Base-by-base conservation (phyloP, 306 rosid species). In the Cicer yamashitae region DNA sequence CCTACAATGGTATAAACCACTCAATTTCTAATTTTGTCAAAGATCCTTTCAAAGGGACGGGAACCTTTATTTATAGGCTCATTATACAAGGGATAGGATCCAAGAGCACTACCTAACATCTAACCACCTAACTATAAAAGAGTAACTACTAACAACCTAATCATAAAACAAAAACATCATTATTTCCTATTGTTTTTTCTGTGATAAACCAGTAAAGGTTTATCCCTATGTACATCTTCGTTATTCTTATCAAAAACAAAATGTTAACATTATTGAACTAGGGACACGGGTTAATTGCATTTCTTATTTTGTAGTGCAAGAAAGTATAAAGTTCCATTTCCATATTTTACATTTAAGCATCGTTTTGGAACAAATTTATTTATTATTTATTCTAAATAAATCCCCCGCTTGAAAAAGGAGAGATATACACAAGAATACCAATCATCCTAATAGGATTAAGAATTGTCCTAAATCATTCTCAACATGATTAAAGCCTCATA, bases 401-500 rank as follows among this genome's bases (percentile, higher is more conserved):
- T 50, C 54, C 54, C 15, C 5, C 0, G n/a, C 52, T 47, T 9
- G 3, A 57, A 57, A 61, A 61, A 61, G 8, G 6, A n/a, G 68
- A 37, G 7, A 40, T 12, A 30, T 8, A 30, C 34, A 5, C 5
- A 64, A 10, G 13, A 70, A 25, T 68, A 75, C 54, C 47, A 43
- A 34, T 43, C 67, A 81, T 62, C 60, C 78, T 15, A 65, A 34
- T 70, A 12, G 65, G 67, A 73, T 37, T 2, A n/a, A 69, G 52
- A 76, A 30, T 61, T 75, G 41, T 43, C 67, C 39, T 3, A 38
- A 20, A 7, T n/a, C 30, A 14, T 51, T 53, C 63, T 38, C 13
- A 22, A 47, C 60, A 68, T 59, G 51, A 70, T 20, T 60, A 47
- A 71, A 59, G 57, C 67, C 59, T 65, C 14, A 46, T 11, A 53